Evolutionary conservation across 2,329 filamentous ascomycete species (phyloP).

Genomic region (Claviceps capensis): DNA sequence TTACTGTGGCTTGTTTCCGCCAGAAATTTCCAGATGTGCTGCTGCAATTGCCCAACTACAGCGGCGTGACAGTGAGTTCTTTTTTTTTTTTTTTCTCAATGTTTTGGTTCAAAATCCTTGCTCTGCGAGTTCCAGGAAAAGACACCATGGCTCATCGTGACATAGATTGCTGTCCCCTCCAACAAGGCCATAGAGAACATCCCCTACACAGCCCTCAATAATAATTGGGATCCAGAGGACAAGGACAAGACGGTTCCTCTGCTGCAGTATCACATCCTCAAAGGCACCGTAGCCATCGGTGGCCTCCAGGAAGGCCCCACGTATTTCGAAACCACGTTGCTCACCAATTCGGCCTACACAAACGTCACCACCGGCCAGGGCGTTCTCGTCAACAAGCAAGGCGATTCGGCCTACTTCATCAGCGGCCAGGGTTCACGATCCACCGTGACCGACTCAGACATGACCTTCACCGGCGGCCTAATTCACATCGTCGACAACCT

Average conservation of each 20-base stretch:
- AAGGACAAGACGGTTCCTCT: conserved; percentile 31
- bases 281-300: conserved; percentile 30
- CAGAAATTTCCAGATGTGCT: conserved; percentile 33
- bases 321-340: conserved; percentile 28
- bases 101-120: background rate
- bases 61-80: conserved; percentile 29
- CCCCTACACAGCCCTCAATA: conserved; percentile 34
- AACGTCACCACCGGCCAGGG: conserved; percentile 37
- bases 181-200: conserved; percentile 44
- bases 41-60: conserved; percentile 27
- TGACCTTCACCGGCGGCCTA: conserved; percentile 33
- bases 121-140: no score
- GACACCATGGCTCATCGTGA: no score
- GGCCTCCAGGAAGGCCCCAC: conserved; percentile 23
- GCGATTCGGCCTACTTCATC: conserved; percentile 31
- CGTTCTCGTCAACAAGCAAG: conserved; percentile 31
- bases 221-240: conserved; percentile 31
- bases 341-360: conserved; percentile 27
- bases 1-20: background rate
- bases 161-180: conserved; percentile 40
- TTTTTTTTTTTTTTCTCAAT: background rate
- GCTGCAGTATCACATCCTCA: conserved; percentile 48
- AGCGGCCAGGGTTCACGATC: conserved; percentile 32
- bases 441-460: conserved; percentile 28
- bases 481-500: conserved; percentile 40